Evolutionary conservation across 495 filamentous ascomycete genomes (phyloP).

Genomic region (Lophiotrema nucula): DNA sequence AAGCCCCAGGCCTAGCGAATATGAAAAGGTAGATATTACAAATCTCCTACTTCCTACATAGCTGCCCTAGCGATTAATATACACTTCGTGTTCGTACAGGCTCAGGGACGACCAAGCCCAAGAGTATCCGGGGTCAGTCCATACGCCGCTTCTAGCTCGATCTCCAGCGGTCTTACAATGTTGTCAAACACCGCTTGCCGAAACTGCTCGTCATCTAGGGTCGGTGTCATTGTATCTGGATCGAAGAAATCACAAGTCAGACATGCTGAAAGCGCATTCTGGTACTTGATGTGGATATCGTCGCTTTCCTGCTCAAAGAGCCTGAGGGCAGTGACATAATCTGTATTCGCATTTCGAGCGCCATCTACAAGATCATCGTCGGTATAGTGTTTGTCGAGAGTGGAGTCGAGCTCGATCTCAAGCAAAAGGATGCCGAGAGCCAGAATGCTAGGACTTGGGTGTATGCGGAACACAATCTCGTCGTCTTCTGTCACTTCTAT

Average conservation of each 20-base stretch:
- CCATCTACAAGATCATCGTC: slow-evolving; percentile 4
- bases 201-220: slow-evolving; percentile 4
- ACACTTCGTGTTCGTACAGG: no score
- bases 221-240: not conserved
- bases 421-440: slow-evolving; percentile 15
- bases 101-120: no score
- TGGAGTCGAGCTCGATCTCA: slow-evolving; percentile 6
- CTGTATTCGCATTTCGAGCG: slow-evolving; percentile 9
- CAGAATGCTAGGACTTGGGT: slow-evolving; percentile 9
- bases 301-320: not conserved
- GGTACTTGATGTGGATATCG: slow-evolving; percentile 4
- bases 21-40: no score
- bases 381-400: not conserved
- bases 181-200: slow-evolving; percentile 6
- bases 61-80: no score
- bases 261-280: slow-evolving; percentile 1
- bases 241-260: slow-evolving; percentile 1
- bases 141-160: not conserved
- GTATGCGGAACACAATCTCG: not conserved
- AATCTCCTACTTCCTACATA: no score
- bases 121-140: no score
- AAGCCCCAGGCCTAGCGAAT: no score
- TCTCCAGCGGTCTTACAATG: slow-evolving; percentile 6
- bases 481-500: not conserved
- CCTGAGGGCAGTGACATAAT: slow-evolving; percentile 11